Evolutionary conservation across 495 filamentous ascomycete species (phyloP), one percentile per base, ranked within the genome.

Genomic region (Penicillium fimorum): DNA sequence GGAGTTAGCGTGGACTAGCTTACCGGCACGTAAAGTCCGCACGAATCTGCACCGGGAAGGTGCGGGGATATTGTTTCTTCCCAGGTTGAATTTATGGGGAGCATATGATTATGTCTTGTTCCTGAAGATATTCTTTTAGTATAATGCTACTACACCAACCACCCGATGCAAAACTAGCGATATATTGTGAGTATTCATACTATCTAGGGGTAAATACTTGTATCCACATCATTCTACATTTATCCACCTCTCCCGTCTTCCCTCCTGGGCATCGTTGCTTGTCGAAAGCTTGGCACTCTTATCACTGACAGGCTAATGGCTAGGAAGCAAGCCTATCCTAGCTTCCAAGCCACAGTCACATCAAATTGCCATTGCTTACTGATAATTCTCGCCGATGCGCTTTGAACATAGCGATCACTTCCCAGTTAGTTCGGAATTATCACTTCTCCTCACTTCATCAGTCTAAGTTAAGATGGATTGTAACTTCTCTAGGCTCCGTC

Each of bases 271-370:
- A 35, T 22, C 13, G 7, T 48, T 48, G 46, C 46, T 48, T 48
- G 46, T 48, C n/a, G 17, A 48, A 48, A 48, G 46, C 46, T 48
- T 48, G 46, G 46, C 18, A 48, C 46, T 48, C 46, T 48, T 48
- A 48, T 48, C 46, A 48, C 46, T 8, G 8, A 18, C 18, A 22
- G 29, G 29, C 46, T 48, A 33, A 18, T 15, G 45, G 17, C 17
- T 32, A 25, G 29, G n/a, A 1, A 4, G 11, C 8, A 30, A 35
- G 17, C 4, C 12, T 15, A 24, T 32, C 33, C 22, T 48, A 22
- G 12, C 29, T 22, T 48, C 5, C 18, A 48, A 33, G 46, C 46
- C 46, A 48, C 46, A 48, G 46, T 48, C 30, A 35, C 46, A 48
- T 22, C 18, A 13, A 48, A 11, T 33, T 22, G 6, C 29, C 11